A percentile compares a stretch with the other conserved stretches of the same genome.
Evolutionary conservation across 148 eudicot genomes (phyloP).

Genomic region (Camellia sinensis): DNA sequence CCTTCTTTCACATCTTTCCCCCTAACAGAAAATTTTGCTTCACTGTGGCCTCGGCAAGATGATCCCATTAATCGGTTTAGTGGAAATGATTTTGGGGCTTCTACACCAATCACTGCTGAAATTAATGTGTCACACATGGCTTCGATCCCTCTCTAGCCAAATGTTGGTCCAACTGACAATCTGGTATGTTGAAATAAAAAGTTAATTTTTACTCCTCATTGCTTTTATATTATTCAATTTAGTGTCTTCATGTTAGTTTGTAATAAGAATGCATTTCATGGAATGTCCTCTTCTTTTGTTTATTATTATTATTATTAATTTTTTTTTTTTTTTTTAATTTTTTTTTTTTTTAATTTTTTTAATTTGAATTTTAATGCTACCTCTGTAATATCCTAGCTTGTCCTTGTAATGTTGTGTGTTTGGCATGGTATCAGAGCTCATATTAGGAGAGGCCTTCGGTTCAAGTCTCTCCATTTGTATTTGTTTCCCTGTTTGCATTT

Average conservation of each 20-base stretch:
- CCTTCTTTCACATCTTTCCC: slow-evolving; percentile 15
- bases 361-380: neutral
- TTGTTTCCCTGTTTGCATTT: no score
- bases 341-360: no score
- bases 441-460: no score
- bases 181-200: slow-evolving; percentile 13
- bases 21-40: slow-evolving; percentile 17
- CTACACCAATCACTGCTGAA: slow-evolving; percentile 22
- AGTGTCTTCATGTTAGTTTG: neutral
- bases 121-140: slow-evolving; percentile 13
- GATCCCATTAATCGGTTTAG: slow-evolving; percentile 10
- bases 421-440: no score
- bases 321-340: no score
- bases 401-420: neutral
- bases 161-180: slow-evolving; percentile 19
- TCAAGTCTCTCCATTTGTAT: no score
- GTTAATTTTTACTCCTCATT: neutral
- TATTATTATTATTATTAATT: no score
- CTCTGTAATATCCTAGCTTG: neutral
- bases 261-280: neutral
- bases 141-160: slow-evolving; percentile 8
- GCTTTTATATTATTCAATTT: neutral
- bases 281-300: neutral
- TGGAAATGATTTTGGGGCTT: slow-evolving; percentile 18
- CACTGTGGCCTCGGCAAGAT: slow-evolving; percentile 19